Percentiles rank a stretch among this genome's conserved stretches.
These are phyloP conservation scores for Chytriomyces sp. DNA, from an alignment of 192 early-diverging fungal species.

Conservation along the genomic window DNA sequence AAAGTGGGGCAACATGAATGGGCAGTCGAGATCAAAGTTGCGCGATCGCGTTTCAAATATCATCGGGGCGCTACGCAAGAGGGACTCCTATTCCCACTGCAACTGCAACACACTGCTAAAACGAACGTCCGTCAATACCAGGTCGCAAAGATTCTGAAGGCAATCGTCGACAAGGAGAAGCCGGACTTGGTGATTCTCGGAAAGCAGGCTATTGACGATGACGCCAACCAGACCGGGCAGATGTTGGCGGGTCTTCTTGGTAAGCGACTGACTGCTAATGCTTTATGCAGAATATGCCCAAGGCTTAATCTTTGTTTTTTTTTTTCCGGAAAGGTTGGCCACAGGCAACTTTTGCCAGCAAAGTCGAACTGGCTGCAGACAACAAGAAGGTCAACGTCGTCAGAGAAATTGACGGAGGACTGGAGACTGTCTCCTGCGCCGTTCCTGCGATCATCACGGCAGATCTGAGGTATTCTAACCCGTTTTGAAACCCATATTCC, in stretches of 20 bases:
- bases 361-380: constrained; percentile 76
- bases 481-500: neutral
- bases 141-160: constrained; percentile 94
- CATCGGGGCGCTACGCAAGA: neutral
- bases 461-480: constrained; percentile 75
- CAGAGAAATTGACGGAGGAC: constrained; percentile 96
- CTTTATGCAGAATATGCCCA: neutral
- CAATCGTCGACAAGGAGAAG: constrained; percentile 86
- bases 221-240: constrained; percentile 95
- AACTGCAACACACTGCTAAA: neutral
- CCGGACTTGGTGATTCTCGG: constrained; percentile 93
- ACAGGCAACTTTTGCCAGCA: constrained; percentile 95
- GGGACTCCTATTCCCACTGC: neutral
- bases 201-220: constrained; percentile 99
- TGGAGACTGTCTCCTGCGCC: constrained; percentile 83
- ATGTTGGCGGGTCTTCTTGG: constrained; percentile 95
- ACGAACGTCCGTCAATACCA: constrained; percentile 11
- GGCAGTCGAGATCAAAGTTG: neutral
- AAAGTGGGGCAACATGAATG: no score
- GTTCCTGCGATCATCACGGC: constrained; percentile 95
- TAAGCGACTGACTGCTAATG: constrained; percentile 63
- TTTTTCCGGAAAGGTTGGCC: constrained; percentile 29
- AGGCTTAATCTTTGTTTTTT: constrained; percentile 12
- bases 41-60: neutral
- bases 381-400: constrained; percentile 77